Base-by-base conservation (phyloP, 2,329 filamentous ascomycete species). In the Nigrograna mackinnonii region DNA sequence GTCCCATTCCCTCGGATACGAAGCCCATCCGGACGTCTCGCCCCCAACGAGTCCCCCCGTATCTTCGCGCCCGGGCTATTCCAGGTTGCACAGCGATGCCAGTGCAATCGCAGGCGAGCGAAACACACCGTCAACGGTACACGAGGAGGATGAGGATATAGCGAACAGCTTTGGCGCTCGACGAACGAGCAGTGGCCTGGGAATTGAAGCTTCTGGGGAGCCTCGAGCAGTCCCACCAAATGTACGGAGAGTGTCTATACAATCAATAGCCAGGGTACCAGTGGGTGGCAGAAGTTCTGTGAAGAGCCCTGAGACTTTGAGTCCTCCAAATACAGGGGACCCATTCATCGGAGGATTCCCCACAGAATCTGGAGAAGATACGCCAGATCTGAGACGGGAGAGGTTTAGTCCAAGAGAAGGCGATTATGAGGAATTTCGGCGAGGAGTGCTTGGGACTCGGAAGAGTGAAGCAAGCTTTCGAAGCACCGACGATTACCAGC, bases 1-100 rank as follows among this genome's bases (percentile, higher is more conserved):
- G 22, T 50, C 57, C 26, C 58, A 54, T 6, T 49, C 54, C 5
- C 45, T 60, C 24, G 57, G 56, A n/a, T 48, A 62, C 41, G 39
- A 22, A 13, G 32, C 42, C 30, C 24, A 26, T 39, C 47, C 43
- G 6, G 43, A 51, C 32, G 44, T 50, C 11, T 46, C 58, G 30
- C 57, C 57, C 6, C 50, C 55, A 4, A 43, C 53, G 6, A 55
- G 51, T 36, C 57, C 61, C 18, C 50, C 56, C 16, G 48, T 54
- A 22, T 44, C 33, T 47, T 60, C 65, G 26, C 59, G 67, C 36
- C 62, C 69, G 2, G 62, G 58, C 24, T 69, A 71, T 45, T 47
- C 62, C 20, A 57, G 66, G 41, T 54, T 71, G 9, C 57, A 58
- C 16, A 68, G 62, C 45, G 64, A 70, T 35, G 56, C 61, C 13